Evolutionary conservation across 2,329 filamentous ascomycete species (phyloP), one percentile per base, ranked within the genome.

Genomic region (Teratosphaeria zuluensis): DNA sequence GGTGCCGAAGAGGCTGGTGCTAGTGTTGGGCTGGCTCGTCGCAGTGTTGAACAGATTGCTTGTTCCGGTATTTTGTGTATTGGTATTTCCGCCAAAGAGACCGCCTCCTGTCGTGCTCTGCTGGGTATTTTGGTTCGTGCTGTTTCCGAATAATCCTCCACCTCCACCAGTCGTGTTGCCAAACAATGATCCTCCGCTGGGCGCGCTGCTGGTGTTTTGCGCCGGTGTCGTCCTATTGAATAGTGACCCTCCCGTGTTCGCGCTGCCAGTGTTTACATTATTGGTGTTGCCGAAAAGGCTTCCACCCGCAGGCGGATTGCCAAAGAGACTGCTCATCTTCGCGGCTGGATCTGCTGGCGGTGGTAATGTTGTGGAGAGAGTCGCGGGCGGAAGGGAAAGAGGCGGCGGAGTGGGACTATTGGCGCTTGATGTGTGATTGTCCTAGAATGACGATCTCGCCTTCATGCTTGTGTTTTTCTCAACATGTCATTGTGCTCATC

Each of bases 111-210:
- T 56, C 35, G 31, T 48, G 16, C 19, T 33, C 35, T 54, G 56
- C 35, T 55, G 58, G 1, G 54, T 55, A 14, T 52, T 56, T 12
- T 19, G 16, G 19, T 48, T 48, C 42, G 19, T 19, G 19, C 35
- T 42, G 35, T 42, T 42, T 4, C 42, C 42, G n/a, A 48, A 48
- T n/a, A 48, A 48, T 8, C 42, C 42, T 19, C 42, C 42, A 4
- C 3, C n/a, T 9, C 16, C 19, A n/a, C 42, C 42, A 8, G 42
- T 42, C 35, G 42, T 21, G 24, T 64, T 66, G 57, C 74, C 74
- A 71, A 78, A 78, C 59, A 68, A 62, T 12, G 57, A 59, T 35
- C 42, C 28, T 9, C 57, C 57, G 58, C 69, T 72, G 30, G 70
- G 65, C 56, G 52, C 51, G 51, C 73, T 76, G 24, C 11, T 30